phyloP scores from a whole-genome alignment of 2,329 filamentous ascomycete genomes.

The Knufia petricola region DNA sequence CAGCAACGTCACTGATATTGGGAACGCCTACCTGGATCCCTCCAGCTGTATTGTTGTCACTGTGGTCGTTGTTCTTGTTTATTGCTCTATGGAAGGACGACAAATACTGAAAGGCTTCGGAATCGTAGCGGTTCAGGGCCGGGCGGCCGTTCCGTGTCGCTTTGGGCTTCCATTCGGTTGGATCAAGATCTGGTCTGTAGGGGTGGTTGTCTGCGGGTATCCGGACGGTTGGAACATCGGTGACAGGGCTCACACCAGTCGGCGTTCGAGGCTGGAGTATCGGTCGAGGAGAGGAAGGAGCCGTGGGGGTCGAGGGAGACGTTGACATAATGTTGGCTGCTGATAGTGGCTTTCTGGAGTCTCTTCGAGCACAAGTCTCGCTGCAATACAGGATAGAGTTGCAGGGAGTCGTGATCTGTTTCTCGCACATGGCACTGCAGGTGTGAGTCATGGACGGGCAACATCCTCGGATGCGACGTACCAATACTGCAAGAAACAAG shows the following conservation, averaged over 20 bases:
- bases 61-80: conserved; percentile 4
- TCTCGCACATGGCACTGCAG: conserved; percentile 53
- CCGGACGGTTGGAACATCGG: conserved; percentile 25
- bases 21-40: conserved; percentile 4
- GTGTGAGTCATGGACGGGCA: background rate
- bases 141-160: background rate
- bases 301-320: conserved; percentile 24
- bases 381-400: conserved; percentile 55
- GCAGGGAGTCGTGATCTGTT: conserved; percentile 53
- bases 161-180: conserved; percentile 42
- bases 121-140: conserved; percentile 28
- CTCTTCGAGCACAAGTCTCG: conserved; percentile 44
- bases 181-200: conserved; percentile 38
- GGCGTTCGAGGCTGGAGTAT: conserved; percentile 31
- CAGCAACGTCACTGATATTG: conserved; percentile 1
- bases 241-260: conserved; percentile 24
- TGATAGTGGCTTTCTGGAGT: conserved; percentile 37
- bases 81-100: conserved; percentile 33
- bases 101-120: conserved; percentile 37
- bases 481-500: conserved; percentile 39
- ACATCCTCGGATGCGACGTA: conserved; percentile 23
- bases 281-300: conserved; percentile 30
- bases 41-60: background rate
- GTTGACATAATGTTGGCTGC: conserved; percentile 28
- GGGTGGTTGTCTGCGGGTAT: conserved; percentile 33